Evolutionary conservation across 495 filamentous ascomycete genomes (phyloP), one percentile per base, ranked within the genome.

Genomic region (Saxophila tyrrhenica): DNA sequence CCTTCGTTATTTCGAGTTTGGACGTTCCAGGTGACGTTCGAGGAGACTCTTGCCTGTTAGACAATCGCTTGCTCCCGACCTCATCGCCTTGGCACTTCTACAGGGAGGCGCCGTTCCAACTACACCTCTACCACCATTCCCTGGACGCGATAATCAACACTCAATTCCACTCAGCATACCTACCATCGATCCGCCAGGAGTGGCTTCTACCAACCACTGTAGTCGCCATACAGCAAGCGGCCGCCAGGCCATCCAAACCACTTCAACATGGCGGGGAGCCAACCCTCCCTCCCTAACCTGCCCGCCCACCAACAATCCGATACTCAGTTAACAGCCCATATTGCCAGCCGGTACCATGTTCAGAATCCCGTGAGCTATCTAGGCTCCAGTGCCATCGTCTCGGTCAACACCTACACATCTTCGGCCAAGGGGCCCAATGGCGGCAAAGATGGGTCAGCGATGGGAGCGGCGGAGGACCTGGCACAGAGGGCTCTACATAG

Each of bases 341-440:
- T 98, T 23, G 92, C 92, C 50, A 95, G 89, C 69, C 86, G 92
- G 32, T 98, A 94, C 66, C 92, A 98, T 73, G 81, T 91, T 19
- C 82, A 84, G 39, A 69, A 95, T 38, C 90, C 92, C 16, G 91
- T 87, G 0, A 86, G 92, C 52, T 79, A 79, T 52, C 80, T 98
- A 39, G 94, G 89, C 0, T 94, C 88, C 0, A 89, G 95, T 64
- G 92, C 88, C 22, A 75, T 95, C 51, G 81, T 98, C 59, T 82
- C 85, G 43, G 69, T 96, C 29, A 98, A 98, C 73, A 97, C 89
- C 22, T 97, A 94, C 65, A 88, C 86, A 5, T 83, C 83, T 21
- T 88, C 91, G 0, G 74, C 83, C 10, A 90, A 87, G 64, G 89
- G 89, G 22, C 80, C 85, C n/a, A 85, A 94, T 85, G 89, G 89